Evolutionary conservation across 2,329 filamentous ascomycete species (phyloP).

Genomic region (Botrytis elliptica): DNA sequence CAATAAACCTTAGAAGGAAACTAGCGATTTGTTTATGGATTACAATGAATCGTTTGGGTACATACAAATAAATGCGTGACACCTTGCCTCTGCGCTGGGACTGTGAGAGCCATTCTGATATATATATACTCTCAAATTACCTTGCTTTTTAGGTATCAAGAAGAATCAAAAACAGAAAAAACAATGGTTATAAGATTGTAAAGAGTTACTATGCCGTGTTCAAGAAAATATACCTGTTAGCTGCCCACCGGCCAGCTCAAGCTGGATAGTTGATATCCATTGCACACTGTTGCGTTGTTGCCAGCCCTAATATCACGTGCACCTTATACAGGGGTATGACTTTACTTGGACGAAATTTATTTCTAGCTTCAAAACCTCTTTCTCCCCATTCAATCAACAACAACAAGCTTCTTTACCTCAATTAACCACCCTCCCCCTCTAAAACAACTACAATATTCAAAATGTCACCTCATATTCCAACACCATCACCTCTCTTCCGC

Average conservation of each 20-base stretch:
- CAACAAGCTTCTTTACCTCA: constrained; percentile 8
- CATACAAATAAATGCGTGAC: constrained; percentile 28
- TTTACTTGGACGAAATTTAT: constrained; percentile 10
- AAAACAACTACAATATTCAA: constrained; percentile 10
- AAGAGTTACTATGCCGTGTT: background rate
- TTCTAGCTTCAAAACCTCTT: background rate
- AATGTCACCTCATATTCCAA: constrained; percentile 27
- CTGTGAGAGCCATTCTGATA: constrained; percentile 1
- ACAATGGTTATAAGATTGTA: background rate
- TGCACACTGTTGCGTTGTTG: background rate
- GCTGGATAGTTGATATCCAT: background rate
- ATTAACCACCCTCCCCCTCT: too few relatives aligned
- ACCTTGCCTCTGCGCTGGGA: constrained; percentile 20
- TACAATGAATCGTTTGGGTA: background rate
- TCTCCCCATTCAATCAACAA: background rate
- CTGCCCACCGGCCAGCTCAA: background rate
- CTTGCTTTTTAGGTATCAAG: background rate
- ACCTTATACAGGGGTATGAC: background rate
- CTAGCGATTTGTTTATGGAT: background rate
- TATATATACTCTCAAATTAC: background rate
- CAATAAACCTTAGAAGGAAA: background rate
- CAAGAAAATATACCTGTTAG: background rate
- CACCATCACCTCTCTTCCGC: constrained; percentile 29
- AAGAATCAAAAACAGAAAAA: background rate
- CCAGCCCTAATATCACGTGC: background rate